These are phyloP conservation scores for Pseudogymnoascus pannorum DNA, from an alignment of 2,329 filamentous ascomycete species.

Conservation along the genomic window DNA sequence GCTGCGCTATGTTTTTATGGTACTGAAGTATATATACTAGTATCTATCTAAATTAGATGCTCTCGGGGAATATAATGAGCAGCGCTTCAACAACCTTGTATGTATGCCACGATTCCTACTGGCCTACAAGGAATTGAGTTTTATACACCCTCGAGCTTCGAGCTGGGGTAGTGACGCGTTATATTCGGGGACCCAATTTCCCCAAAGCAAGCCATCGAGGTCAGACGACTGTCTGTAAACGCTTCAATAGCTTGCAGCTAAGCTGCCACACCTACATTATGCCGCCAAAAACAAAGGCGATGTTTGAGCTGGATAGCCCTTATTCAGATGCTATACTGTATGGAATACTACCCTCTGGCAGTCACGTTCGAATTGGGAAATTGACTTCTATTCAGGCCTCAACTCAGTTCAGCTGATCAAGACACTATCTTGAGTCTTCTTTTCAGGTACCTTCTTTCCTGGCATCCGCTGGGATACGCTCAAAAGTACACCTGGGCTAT, in stretches of 20 bases:
- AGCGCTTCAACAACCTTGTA: not conserved
- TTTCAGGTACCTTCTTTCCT: slow-evolving; percentile 45
- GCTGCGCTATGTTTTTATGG: slow-evolving; percentile 5
- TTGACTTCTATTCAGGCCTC: slow-evolving; percentile 43
- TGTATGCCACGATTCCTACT: not conserved
- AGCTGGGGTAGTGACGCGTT: not conserved
- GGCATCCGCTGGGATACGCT: not conserved
- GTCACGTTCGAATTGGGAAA: not conserved
- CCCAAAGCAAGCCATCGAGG: not conserved
- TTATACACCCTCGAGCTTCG: not conserved
- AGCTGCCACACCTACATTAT: slow-evolving; percentile 24
- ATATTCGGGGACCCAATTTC: not conserved
- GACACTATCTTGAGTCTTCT: slow-evolving; percentile 59
- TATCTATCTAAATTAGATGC: not conserved
- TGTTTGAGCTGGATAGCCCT: slow-evolving; percentile 59
- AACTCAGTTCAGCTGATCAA: slow-evolving; percentile 50
- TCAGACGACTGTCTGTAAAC: not conserved
- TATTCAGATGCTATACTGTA: slow-evolving; percentile 57
- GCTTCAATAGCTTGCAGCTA: not conserved
- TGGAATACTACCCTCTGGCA: slow-evolving; percentile 13
- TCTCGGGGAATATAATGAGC: not conserved
- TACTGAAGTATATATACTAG: not conserved
- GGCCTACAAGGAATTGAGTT: not conserved
- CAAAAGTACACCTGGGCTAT: not conserved
- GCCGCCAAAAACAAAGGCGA: slow-evolving; percentile 48